Base-by-base conservation (phyloP, 129 eudicot species). In the Logfia minima region DNA sequence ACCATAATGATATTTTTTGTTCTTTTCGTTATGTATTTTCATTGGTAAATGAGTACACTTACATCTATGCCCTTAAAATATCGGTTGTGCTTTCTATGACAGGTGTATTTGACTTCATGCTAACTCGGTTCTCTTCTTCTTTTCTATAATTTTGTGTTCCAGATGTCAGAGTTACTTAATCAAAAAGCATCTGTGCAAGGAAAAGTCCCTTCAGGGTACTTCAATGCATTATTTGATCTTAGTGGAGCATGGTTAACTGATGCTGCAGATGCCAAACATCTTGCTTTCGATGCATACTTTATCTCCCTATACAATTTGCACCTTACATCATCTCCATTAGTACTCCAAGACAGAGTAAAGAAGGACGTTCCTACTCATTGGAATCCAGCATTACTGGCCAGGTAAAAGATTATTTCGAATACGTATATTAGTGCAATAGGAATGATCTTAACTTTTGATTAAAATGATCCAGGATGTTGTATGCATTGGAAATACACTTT, bases 161-260 rank as follows among this genome's bases (percentile, higher is more conserved):
- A 93, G 97, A 93, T 93, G 97, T 93, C 98, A 70, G 97, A 90
- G 82, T 86, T 93, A 67, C 84, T 93, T n/a, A 93, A 93, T 84
- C 98, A 93, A 80, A 93, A 80, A 80, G 90, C 96, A 53, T 88
- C 97, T 2, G 85, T 90, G 55, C 98, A 88, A 67, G 98, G 98
- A 64, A 93, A 93, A 84, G 92, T 93, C 39, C 98, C 98, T 84
- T 93, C 98, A 53, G 98, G 98, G 13, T 90, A 88, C 83, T 86
- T 90, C 67, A 93, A 93, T 78, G 87, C 98, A 72, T 79, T 88
- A 37, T 93, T 93, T 80, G 96, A 93, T 84, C 79, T 93, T 77
- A 90, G 77, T 56, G 97, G 98, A 56, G 68, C 97, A 69, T 93
- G 98, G 98, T 87, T 90, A 77, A 93, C 81, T 74, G 98, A 93